Percentiles rank a stretch among this genome's conserved stretches.
Evolutionary conservation across 2,329 filamentous ascomycete genomes (phyloP).

Genomic region (Colletotrichum australisinense): DNA sequence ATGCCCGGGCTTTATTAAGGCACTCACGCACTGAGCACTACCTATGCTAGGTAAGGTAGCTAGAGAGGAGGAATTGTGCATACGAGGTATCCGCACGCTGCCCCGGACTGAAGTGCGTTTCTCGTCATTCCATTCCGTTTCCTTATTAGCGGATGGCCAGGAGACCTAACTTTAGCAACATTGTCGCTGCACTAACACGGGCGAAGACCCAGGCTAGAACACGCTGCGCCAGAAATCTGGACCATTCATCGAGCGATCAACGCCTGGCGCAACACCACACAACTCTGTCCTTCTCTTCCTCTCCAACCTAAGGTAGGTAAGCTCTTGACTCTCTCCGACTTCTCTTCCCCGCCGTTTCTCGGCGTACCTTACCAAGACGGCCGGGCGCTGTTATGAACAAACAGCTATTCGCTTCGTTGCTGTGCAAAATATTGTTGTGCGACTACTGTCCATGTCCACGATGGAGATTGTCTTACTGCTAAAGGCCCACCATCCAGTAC

Average conservation of each 20-base stretch:
- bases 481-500: not conserved
- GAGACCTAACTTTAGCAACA: conserved; percentile 35
- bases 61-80: not conserved
- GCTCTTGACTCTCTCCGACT: not conserved
- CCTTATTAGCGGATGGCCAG: conserved; percentile 10
- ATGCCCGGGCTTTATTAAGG: not conserved
- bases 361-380: not conserved
- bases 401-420: not conserved
- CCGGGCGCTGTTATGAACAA: conserved; percentile 14
- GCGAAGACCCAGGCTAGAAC: conserved; percentile 19
- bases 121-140: conserved; percentile 5
- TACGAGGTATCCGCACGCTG: not conserved
- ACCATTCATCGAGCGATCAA: conserved; percentile 20
- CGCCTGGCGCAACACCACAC: not conserved
- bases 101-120: conserved; percentile 7
- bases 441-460: not conserved
- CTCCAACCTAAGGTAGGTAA: not conserved
- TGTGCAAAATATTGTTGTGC: not conserved
- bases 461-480: not conserved
- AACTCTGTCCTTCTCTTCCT: not conserved
- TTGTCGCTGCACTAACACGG: conserved; percentile 16
- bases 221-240: conserved; percentile 25
- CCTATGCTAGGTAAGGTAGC: no score
- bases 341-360: not conserved
- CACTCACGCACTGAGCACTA: not conserved